phyloP scores from a whole-genome alignment of 2,329 filamentous ascomycete genomes.

The Colletotrichum sp. region DNA sequence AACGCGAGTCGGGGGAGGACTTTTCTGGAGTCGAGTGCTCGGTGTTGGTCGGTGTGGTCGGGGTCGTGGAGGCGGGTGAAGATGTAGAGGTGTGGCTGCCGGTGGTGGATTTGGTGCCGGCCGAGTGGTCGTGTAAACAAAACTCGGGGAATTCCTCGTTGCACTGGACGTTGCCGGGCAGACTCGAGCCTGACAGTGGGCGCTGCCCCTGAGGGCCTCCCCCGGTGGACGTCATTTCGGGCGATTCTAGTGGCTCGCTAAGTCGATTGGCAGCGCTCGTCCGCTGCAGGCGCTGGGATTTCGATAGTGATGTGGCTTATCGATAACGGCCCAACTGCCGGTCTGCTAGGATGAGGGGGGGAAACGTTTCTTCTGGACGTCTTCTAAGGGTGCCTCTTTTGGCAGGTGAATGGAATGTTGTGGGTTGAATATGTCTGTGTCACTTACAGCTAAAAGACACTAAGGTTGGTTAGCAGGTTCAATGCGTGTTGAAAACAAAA shows the following conservation, averaged over 20 bases:
- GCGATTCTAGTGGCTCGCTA: slow-evolving; percentile 21
- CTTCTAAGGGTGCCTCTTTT: background rate
- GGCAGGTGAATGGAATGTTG: background rate
- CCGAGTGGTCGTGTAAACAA: slow-evolving; percentile 44
- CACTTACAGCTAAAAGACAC: background rate
- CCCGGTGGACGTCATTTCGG: slow-evolving; percentile 20
- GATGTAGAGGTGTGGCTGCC: slow-evolving; percentile 23
- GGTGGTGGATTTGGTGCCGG: slow-evolving; percentile 20
- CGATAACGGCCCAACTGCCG: slow-evolving; percentile 17
- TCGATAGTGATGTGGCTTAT: slow-evolving; percentile 3
- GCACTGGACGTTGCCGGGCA: slow-evolving; percentile 41
- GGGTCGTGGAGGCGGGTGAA: slow-evolving; percentile 30
- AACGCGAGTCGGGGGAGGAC: slow-evolving; percentile 24
- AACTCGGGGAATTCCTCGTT: slow-evolving; percentile 44
- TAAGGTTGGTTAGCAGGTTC: background rate
- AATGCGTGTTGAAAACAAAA: background rate
- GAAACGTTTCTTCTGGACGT: background rate
- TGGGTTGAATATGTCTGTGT: background rate
- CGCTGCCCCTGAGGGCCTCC: slow-evolving; percentile 18
- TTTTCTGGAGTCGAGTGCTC: slow-evolving; percentile 24
- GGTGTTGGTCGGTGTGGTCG: slow-evolving; percentile 28
- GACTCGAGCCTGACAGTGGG: slow-evolving; percentile 20
- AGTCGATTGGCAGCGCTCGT: slow-evolving; percentile 8
- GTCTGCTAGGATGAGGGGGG: background rate
- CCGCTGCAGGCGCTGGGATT: slow-evolving; percentile 23